Conservation (phyloP, 2,329 filamentous ascomycete genomes). For the Ploettnerulaceae sp. region DNA sequence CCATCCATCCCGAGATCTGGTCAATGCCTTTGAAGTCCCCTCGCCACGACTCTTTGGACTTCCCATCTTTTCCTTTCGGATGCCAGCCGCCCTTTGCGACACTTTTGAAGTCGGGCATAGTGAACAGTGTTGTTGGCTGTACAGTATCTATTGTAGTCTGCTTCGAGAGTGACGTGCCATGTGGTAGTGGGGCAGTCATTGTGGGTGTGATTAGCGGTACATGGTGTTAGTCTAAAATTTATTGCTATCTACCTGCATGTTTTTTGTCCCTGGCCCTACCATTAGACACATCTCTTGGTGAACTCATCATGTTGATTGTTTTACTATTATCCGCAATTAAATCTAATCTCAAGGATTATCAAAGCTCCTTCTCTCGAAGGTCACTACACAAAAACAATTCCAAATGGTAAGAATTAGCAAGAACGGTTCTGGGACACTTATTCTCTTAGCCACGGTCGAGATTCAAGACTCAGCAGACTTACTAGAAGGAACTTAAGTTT, state of each 20-base stretch:
- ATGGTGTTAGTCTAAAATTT: not conserved
- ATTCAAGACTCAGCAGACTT: no score
- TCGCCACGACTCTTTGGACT: conserved; percentile 46
- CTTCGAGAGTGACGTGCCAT: conserved; percentile 9
- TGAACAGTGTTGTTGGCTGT: not conserved
- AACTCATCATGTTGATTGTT: no score
- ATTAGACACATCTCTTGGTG: no score
- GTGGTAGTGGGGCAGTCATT: conserved; percentile 13
- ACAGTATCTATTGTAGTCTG: not conserved
- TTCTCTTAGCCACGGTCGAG: no score
- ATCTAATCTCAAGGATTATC: no score
- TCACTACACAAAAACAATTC: not conserved
- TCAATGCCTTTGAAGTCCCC: conserved; percentile 37
- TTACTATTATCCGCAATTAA: no score
- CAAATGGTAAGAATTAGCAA: no score
- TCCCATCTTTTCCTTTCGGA: conserved; percentile 47
- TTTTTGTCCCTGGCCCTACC: no score
- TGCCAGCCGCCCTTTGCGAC: conserved; percentile 50
- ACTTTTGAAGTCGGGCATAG: conserved; percentile 44
- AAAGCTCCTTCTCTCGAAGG: no score
- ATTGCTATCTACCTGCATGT: not conserved
- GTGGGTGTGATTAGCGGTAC: not conserved
- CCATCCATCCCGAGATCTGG: conserved; percentile 35
- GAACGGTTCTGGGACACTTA: no score
- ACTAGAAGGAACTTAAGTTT: no score